phyloP scores from a whole-genome alignment of 805 yeast genomes.

The Candida maesae region DNA sequence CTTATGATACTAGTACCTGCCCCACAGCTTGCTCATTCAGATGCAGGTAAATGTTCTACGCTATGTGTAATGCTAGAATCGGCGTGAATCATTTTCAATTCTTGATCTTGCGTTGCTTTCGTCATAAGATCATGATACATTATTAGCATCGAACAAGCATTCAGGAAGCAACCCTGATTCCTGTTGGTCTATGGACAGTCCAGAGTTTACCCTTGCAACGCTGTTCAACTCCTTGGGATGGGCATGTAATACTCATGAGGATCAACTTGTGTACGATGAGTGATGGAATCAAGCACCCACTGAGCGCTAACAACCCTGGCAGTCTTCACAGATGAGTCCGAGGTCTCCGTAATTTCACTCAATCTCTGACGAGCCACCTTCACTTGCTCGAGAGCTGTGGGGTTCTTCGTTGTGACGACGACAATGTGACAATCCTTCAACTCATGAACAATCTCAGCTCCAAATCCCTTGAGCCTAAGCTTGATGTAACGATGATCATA shows the following conservation, averaged over 20 bases:
- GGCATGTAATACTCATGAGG: slow-evolving; percentile 29
- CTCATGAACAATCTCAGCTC: slow-evolving; percentile 36
- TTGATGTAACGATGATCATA: slow-evolving; percentile 10
- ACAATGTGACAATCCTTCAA: background rate
- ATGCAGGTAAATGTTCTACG: too few relatives aligned
- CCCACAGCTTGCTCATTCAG: too few relatives aligned
- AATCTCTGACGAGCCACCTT: slow-evolving; percentile 1
- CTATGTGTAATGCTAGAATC: too few relatives aligned
- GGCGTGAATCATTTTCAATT: too few relatives aligned
- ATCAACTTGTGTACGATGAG: slow-evolving; percentile 28
- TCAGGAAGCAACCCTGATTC: too few relatives aligned
- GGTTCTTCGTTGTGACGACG: background rate
- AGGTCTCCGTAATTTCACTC: slow-evolving; percentile 1
- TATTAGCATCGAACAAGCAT: too few relatives aligned
- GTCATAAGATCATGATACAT: too few relatives aligned
- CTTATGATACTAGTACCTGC: too few relatives aligned
- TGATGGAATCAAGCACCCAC: slow-evolving; percentile 37
- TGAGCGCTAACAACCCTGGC: slow-evolving; percentile 32
- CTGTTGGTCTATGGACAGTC: too few relatives aligned
- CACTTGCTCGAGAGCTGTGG: background rate
- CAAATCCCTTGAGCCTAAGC: slow-evolving; percentile 36
- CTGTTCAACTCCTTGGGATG: slow-evolving; percentile 3
- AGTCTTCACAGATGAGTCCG: slow-evolving; percentile 19
- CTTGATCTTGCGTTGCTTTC: too few relatives aligned
- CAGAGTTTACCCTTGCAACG: background rate